Base-by-base conservation (phyloP, 1,284 basidiomycete species). In the Phylloporus gajari region DNA sequence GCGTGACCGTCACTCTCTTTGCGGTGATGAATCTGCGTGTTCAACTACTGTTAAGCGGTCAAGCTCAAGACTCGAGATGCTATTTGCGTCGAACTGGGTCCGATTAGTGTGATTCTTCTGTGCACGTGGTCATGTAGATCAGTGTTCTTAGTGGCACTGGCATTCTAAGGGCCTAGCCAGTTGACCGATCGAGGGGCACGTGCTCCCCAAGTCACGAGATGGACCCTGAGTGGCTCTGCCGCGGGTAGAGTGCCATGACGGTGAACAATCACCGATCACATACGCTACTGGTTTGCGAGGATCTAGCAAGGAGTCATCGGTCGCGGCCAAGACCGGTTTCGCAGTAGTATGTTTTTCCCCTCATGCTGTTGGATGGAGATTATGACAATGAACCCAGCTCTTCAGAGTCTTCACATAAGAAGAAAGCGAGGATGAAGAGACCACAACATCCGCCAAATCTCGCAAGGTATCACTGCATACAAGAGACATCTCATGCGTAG, bases 261-360 rank as follows among this genome's bases (percentile, higher is more conserved):
- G 35, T 35, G 35, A 35, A 35, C 35, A 35, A 27, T 27, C 32
- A 21, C 30, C 30, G 32, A 38, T 35, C 35, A 35, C 35, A 35
- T 35, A 35, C 35, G 35, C 73, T 21, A 70, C 67, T 42, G 79
- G 80, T 73, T 69, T 25, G 0, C 80, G 84, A 19, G 76, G 77
- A 62, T 73, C 75, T n/a, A 74, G 67, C 12, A 81, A 83, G 42
- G 81, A 82, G 27, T 48, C 68, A 9, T 68, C 80, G 25, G 70
- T 76, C 70, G 65, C 73, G 65, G 56, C 75, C 76, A 76, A 78
- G 70, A 70, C 83, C 40, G 86, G 88, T 21, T 93, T 93, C 73
- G 87, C 91, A 53, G 90, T 91, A 46, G 91, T 92, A 72, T 78
- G 89, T 84, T 35, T 32, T 12, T 48, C 38, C 65, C 38, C 48